Evolutionary conservation across 306 rosid species (phyloP).

Genomic region (Trifolium pratense): DNA sequence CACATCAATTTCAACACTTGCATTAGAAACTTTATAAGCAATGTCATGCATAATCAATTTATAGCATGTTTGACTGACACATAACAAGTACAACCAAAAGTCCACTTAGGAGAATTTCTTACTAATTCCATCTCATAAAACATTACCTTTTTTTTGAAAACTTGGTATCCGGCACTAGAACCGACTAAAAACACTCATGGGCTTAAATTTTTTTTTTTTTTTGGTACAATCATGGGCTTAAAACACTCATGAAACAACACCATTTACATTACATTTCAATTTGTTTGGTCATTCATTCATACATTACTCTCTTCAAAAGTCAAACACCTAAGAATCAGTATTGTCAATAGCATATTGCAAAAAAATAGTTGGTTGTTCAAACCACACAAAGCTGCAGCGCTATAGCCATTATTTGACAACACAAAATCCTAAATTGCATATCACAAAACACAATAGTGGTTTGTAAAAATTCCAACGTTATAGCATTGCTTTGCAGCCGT

Average conservation of each 20-base stretch:
- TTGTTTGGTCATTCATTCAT: background rate
- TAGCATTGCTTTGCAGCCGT: background rate
- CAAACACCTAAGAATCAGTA: background rate
- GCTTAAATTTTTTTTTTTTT: too few species aligned
- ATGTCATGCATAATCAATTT: background rate
- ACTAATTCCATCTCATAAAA: background rate
- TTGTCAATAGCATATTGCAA: background rate
- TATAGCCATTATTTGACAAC: background rate
- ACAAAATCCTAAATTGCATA: background rate
- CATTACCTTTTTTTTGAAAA: too few species aligned
- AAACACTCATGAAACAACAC: constrained; percentile 12
- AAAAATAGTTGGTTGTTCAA: background rate
- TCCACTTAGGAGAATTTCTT: background rate
- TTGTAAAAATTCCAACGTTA: background rate
- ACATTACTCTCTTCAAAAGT: background rate
- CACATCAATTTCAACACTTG: background rate
- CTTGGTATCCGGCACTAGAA: too few species aligned
- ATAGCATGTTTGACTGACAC: background rate
- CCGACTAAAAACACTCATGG: too few species aligned
- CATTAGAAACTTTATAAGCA: background rate
- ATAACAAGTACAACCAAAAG: constrained; percentile 3
- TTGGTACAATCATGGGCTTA: background rate
- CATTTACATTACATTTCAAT: background rate
- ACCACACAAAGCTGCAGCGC: background rate
- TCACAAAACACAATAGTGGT: background rate